These are phyloP conservation scores for Hordeum vulgare DNA, from an alignment of 176 grass and related monocot genomes.

Conservation along the genomic window DNA sequence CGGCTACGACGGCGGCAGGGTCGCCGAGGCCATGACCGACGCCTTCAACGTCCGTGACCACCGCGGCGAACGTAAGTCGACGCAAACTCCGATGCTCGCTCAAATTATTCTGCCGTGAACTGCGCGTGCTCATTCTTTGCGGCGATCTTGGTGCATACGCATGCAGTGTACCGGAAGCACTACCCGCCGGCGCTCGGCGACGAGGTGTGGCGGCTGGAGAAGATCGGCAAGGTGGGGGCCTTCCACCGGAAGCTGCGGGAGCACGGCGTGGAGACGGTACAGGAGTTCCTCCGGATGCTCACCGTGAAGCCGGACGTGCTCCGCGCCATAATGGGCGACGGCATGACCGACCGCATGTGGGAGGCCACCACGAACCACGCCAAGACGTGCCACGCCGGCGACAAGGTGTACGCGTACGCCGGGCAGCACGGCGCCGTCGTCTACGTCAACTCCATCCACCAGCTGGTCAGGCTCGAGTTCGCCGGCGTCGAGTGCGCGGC, in stretches of 20 bases:
- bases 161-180: constrained; percentile 76
- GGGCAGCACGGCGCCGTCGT: constrained; percentile 9
- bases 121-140: neutral
- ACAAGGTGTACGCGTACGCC: constrained; percentile 40
- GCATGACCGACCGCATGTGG: constrained; percentile 91
- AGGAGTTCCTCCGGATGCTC: constrained; percentile 56
- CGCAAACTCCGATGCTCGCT: neutral
- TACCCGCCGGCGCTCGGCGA: constrained; percentile 63
- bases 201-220: constrained; percentile 84
- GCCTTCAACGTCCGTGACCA: constrained; percentile 76
- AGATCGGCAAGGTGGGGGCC: constrained; percentile 66
- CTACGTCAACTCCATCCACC: constrained; percentile 45
- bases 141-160: neutral
- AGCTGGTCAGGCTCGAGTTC: constrained; percentile 17
- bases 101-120: neutral
- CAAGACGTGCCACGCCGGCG: constrained; percentile 35
- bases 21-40: constrained; percentile 68
- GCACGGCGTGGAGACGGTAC: constrained; percentile 24
- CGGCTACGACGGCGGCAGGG: constrained; percentile 26
- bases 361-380: constrained; percentile 50
- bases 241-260: constrained; percentile 58
- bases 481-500: neutral
- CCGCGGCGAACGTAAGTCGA: constrained; percentile 62
- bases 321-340: constrained; percentile 54
- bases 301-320: constrained; percentile 26